phyloP scores from a whole-genome alignment of 2,329 filamentous ascomycete species.

The Pleoardoris graminearum region DNA sequence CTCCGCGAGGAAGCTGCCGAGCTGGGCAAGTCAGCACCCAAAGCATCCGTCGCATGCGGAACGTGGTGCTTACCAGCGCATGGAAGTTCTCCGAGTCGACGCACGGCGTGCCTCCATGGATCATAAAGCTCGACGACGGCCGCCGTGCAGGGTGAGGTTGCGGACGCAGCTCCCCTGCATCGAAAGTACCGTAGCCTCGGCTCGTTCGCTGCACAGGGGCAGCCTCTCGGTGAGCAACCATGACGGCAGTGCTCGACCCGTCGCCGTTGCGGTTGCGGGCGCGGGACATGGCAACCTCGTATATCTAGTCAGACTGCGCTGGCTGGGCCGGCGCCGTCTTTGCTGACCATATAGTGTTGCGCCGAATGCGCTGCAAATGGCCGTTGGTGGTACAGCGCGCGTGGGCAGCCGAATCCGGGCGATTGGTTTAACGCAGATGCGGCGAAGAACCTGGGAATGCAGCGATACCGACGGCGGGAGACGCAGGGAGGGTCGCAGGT shows the following conservation, averaged over 20 bases:
- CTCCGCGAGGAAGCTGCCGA: conserved; percentile 82
- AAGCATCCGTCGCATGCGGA: not conserved
- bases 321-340: conserved; percentile 1
- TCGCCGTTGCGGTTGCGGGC: conserved; percentile 1
- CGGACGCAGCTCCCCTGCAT: conserved; percentile 44
- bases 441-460: not conserved
- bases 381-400: not conserved
- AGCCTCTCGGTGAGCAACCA: conserved; percentile 48
- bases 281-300: conserved; percentile 18
- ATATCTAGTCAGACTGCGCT: conserved; percentile 8
- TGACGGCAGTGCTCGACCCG: conserved; percentile 35
- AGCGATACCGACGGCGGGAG: not conserved
- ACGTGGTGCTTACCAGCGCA: conserved; percentile 39
- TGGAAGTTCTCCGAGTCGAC: conserved; percentile 54
- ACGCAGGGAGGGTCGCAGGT: not conserved
- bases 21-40: conserved; percentile 50
- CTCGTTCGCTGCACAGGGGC: conserved; percentile 36
- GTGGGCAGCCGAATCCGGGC: conserved; percentile 5
- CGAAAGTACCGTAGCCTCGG: conserved; percentile 41
- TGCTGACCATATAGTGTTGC: conserved; percentile 3
- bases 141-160: conserved; percentile 51
- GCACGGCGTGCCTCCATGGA: conserved; percentile 37
- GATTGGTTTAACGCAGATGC: not conserved
- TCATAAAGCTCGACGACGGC: conserved; percentile 1
- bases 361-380: not conserved